These are phyloP conservation scores for Lipomyces mesembrius DNA, from an alignment of 805 yeast species.

Conservation along the genomic window DNA sequence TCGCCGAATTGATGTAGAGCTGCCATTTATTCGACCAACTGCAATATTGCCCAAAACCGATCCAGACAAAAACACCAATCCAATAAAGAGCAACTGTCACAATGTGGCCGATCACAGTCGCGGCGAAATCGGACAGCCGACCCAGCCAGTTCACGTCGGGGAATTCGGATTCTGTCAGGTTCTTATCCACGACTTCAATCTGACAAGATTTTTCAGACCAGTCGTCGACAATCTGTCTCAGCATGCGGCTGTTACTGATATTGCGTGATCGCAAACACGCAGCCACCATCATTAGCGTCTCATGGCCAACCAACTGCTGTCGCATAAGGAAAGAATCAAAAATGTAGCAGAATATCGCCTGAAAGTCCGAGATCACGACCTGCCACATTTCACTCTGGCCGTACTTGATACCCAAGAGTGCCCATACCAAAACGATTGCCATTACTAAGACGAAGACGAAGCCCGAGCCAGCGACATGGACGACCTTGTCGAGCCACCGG, in stretches of 20 bases:
- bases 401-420: constrained; percentile 18
- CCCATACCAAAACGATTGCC: constrained; percentile 24
- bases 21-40: constrained; percentile 50
- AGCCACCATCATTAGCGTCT: constrained; percentile 3
- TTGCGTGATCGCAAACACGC: constrained; percentile 27
- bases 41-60: constrained; percentile 46
- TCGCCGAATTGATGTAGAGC: constrained; percentile 51
- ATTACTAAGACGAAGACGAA: constrained; percentile 19
- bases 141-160: too few relatives aligned
- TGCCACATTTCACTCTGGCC: constrained; percentile 21
- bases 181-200: too few relatives aligned
- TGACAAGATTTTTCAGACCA: constrained; percentile 9
- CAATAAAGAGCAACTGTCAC: constrained; percentile 47
- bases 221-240: constrained; percentile 21
- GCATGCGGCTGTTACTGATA: constrained; percentile 12
- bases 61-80: constrained; percentile 50
- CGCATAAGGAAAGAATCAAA: constrained; percentile 29
- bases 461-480: constrained; percentile 15
- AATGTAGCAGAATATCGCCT: constrained; percentile 20
- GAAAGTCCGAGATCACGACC: constrained; percentile 21
- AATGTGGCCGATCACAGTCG: constrained; percentile 46
- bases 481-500: constrained; percentile 23
- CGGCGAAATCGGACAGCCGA: constrained; percentile 27
- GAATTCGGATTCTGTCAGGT: too few relatives aligned
- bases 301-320: constrained; percentile 22